These are phyloP conservation scores for Naganishia randhawae DNA, from an alignment of 768 basidiomycete species.

Conservation along the genomic window DNA sequence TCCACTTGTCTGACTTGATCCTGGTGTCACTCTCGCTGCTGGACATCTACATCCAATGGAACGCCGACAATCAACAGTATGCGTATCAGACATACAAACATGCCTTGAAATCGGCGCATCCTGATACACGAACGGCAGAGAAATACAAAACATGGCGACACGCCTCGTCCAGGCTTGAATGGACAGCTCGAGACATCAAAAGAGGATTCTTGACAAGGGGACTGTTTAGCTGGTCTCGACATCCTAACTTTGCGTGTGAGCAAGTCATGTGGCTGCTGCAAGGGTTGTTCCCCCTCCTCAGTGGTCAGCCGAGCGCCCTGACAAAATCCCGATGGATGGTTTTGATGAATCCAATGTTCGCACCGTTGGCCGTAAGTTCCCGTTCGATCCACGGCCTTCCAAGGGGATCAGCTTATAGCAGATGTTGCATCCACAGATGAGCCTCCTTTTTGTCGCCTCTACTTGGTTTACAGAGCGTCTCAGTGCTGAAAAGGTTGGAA, in stretches of 20 bases:
- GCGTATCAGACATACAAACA: constrained; percentile 73
- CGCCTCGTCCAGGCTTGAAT: constrained; percentile 12
- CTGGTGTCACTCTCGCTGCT: constrained; percentile 62
- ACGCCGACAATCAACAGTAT: constrained; percentile 87
- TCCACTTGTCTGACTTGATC: constrained; percentile 62
- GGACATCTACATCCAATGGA: constrained; percentile 68
- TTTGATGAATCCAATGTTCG: constrained; percentile 39
- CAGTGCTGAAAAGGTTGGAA: constrained; percentile 59
- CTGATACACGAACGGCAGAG: not conserved
- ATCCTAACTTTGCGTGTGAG: constrained; percentile 91
- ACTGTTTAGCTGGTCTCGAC: constrained; percentile 79
- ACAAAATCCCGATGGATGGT: constrained; percentile 14
- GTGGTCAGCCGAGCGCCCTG: constrained; percentile 1
- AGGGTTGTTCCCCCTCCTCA: constrained; percentile 41
- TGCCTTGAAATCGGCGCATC: constrained; percentile 11
- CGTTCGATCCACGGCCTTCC: constrained; percentile 25
- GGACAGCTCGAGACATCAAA: constrained; percentile 23
- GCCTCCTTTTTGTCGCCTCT: constrained; percentile 69
- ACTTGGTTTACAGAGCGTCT: constrained; percentile 79
- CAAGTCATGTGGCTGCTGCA: constrained; percentile 63
- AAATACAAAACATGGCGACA: constrained; percentile 12
- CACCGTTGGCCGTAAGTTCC: constrained; percentile 43
- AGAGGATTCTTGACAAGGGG: constrained; percentile 82
- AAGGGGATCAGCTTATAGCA: constrained; percentile 55
- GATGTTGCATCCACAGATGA: constrained; percentile 54